Percentiles rank a stretch among this genome's conserved stretches.
Evolutionary conservation across 208 protist species (phyloP).

Genomic region (Leishmania tropica): DNA sequence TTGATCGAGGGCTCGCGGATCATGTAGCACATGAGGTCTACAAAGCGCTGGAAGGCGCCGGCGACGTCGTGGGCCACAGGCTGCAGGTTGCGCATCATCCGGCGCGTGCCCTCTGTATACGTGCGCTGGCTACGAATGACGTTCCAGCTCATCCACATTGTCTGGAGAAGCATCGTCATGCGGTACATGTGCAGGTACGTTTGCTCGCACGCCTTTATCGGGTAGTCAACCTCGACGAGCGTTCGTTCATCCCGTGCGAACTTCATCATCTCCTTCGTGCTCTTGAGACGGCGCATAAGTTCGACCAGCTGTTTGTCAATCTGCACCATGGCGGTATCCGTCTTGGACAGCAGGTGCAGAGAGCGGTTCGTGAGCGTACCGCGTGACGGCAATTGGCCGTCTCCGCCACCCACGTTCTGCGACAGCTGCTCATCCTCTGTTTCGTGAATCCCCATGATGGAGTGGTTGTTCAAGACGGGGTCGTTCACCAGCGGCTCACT

Average conservation of each 20-base stretch:
- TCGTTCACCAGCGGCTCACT: constrained; percentile 41
- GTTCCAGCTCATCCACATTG: constrained; percentile 87
- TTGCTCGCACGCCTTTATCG: constrained; percentile 64
- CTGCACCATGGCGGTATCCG: constrained; percentile 53
- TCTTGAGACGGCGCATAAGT: constrained; percentile 57
- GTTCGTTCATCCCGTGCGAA: constrained; percentile 80
- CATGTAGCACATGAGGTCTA: constrained; percentile 69
- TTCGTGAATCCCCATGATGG: background rate
- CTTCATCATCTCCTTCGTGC: constrained; percentile 74
- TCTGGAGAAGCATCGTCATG: constrained; percentile 79
- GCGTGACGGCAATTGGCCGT: background rate
- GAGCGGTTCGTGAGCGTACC: constrained; percentile 51
- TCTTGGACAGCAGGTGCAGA: constrained; percentile 43
- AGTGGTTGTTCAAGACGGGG: background rate
- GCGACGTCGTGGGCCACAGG: constrained; percentile 67
- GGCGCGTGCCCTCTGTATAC: constrained; percentile 50
- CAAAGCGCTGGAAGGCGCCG: constrained; percentile 65
- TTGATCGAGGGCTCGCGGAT: constrained; percentile 63
- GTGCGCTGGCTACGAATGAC: constrained; percentile 69
- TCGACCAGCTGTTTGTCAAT: constrained; percentile 55
- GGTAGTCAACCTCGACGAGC: constrained; percentile 74
- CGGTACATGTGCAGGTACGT: constrained; percentile 75
- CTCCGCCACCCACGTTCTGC: background rate
- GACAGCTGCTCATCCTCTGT: constrained; percentile 5
- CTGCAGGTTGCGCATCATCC: constrained; percentile 65